phyloP scores from a whole-genome alignment of 331 rosid genomes.

The Quercus tomentella region DNA sequence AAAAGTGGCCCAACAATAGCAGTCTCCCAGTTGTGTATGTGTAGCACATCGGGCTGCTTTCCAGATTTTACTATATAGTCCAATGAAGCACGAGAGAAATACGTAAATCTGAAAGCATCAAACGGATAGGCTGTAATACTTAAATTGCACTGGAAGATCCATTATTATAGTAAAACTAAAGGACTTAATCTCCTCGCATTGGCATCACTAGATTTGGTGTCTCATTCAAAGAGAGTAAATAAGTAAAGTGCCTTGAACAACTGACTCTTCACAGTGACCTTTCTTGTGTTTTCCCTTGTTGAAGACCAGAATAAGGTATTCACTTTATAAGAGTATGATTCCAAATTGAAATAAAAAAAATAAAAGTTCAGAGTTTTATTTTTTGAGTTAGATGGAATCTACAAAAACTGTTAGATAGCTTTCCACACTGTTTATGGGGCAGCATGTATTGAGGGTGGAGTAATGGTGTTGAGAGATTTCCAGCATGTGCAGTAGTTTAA shows the following conservation, averaged over 20 bases:
- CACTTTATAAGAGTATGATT: background rate
- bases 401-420: background rate
- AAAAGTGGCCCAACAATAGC: constrained; percentile 90
- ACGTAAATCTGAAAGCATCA: constrained; percentile 65
- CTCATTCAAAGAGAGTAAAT: constrained; percentile 5
- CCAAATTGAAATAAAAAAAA: background rate
- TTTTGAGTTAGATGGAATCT: background rate
- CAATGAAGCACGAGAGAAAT: constrained; percentile 87
- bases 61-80: constrained; percentile 85
- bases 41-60: constrained; percentile 83
- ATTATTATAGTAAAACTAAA: constrained; percentile 8
- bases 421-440: background rate
- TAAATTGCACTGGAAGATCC: constrained; percentile 13
- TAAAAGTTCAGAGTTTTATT: background rate
- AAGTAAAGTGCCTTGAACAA: background rate
- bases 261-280: background rate
- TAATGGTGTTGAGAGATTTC: background rate
- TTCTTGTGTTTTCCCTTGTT: constrained; percentile 5
- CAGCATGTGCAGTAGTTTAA: background rate
- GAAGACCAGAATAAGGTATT: background rate
- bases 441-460: background rate
- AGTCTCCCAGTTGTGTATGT: constrained; percentile 94
- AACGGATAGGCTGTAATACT: constrained; percentile 3
- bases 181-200: constrained; percentile 1
- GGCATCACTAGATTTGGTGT: background rate